Evolutionary conservation across 192 early-diverging fungal species (phyloP), one percentile per base, ranked within the genome.

Genomic region (Coemansia umbellata): DNA sequence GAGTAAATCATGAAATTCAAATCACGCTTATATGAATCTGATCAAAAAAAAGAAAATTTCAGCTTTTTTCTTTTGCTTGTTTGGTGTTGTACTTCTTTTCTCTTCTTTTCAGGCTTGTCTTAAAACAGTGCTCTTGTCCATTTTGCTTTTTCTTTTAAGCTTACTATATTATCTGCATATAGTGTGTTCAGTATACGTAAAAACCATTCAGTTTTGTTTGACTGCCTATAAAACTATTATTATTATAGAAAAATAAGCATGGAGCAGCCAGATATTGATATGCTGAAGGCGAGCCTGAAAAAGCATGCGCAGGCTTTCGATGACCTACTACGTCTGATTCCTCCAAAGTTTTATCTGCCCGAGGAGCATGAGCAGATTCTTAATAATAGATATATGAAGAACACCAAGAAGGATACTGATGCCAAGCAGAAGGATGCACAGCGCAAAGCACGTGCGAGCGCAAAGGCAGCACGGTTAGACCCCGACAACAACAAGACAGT

Each of bases 371-470:
- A 86, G 55, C 69, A 82, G 30, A 65, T 55, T 37, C 61, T 80
- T 44, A 74, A 73, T 31, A 62, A 37, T 30, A 49, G 52, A 33
- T 77, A 83, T 60, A 81, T 81, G 69, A 81, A 82, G 69, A 84
- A 91, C 56, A 92, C 88, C 56, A 94, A 96, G 74, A 87, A 90
- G 66, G 86, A 87, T 52, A 93, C 91, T 47, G 85, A 87, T 43
- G 85, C 85, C 45, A 92, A 92, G 69, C 86, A 90, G 64, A 90
- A 87, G 65, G 92, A 91, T 54, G 92, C 91, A 51, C 87, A 85
- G 66, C 78, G 79, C 58, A 93, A 94, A 82, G 84, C 88, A 49
- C 55, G 53, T 13, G 65, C 50, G 35, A 48, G 37, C 11, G 48
- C 43, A 45, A 64, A 69, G 35, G 56, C 43, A 1, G 55, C 59